Evolutionary conservation across 371 early-diverging fungal genomes (phyloP).

Genomic region (Neoconidiobolus thromboides): DNA sequence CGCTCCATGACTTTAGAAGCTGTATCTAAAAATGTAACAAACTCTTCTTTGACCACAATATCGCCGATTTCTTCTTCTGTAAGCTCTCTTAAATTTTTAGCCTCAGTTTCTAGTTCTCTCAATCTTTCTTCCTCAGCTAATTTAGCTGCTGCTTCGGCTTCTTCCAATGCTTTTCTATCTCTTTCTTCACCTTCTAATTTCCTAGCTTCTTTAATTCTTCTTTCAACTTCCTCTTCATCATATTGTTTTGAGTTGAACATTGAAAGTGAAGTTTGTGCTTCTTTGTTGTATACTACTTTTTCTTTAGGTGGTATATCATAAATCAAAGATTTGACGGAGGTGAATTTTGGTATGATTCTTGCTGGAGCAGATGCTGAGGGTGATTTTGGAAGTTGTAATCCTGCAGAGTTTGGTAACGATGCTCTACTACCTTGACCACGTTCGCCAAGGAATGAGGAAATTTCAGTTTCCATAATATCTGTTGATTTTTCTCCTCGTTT

Average conservation of each 20-base stretch:
- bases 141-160: constrained; percentile 23
- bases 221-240: constrained; percentile 37
- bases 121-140: constrained; percentile 6
- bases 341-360: constrained; percentile 28
- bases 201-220: constrained; percentile 32
- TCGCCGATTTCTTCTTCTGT: constrained; percentile 57
- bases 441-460: too few species aligned
- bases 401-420: too few species aligned
- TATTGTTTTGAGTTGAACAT: constrained; percentile 30
- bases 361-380: constrained; percentile 7
- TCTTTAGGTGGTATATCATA: constrained; percentile 79
- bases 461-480: too few species aligned
- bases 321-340: constrained; percentile 39
- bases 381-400: too few species aligned
- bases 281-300: constrained; percentile 75
- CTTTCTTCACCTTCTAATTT: constrained; percentile 34
- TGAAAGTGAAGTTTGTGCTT: constrained; percentile 60
- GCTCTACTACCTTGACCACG: too few species aligned
- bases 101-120: background rate
- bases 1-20: constrained; percentile 77
- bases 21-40: constrained; percentile 66
- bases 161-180: constrained; percentile 35
- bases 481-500: too few species aligned
- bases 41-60: constrained; percentile 52
- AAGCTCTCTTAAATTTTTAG: constrained; percentile 26